Percentiles rank a stretch among this genome's conserved stretches.
phyloP scores from a whole-genome alignment of 371 early-diverging fungal genomes.

The Apophysomyces ossiformis region DNA sequence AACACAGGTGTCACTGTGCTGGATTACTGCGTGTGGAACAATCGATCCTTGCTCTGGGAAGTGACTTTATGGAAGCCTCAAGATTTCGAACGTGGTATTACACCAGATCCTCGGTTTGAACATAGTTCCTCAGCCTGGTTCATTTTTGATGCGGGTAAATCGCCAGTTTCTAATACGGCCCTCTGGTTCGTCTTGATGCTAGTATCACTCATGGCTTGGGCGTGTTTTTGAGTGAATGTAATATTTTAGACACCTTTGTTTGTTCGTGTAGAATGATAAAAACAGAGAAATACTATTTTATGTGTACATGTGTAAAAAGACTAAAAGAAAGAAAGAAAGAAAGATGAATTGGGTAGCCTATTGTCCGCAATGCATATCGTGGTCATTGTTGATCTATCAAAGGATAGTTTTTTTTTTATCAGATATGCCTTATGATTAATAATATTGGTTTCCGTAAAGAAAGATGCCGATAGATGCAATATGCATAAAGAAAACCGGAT shows the following conservation, averaged over 20 bases:
- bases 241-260: too few species aligned
- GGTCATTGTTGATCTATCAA: too few species aligned
- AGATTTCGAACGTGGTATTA: constrained; percentile 22
- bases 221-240: constrained; percentile 3
- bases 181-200: constrained; percentile 15
- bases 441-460: too few species aligned
- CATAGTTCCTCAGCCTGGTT: constrained; percentile 12
- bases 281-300: too few species aligned
- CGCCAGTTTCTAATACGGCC: constrained; percentile 6
- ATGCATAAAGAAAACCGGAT: not conserved
- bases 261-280: too few species aligned
- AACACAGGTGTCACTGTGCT: constrained; percentile 39
- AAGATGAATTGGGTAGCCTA: too few species aligned
- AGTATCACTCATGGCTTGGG: constrained; percentile 24
- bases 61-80: constrained; percentile 31
- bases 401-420: too few species aligned
- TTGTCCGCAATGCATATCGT: too few species aligned
- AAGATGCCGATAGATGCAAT: too few species aligned
- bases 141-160: constrained; percentile 14
- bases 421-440: too few species aligned
- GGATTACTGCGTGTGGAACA: constrained; percentile 29
- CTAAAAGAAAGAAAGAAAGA: too few species aligned
- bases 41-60: constrained; percentile 34
- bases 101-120: constrained; percentile 21
- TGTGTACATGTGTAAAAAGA: too few species aligned